Evolutionary conservation across 2,329 filamentous ascomycete species (phyloP), one percentile per base, ranked within the genome.

Genomic region (Madurella mycetomatis): DNA sequence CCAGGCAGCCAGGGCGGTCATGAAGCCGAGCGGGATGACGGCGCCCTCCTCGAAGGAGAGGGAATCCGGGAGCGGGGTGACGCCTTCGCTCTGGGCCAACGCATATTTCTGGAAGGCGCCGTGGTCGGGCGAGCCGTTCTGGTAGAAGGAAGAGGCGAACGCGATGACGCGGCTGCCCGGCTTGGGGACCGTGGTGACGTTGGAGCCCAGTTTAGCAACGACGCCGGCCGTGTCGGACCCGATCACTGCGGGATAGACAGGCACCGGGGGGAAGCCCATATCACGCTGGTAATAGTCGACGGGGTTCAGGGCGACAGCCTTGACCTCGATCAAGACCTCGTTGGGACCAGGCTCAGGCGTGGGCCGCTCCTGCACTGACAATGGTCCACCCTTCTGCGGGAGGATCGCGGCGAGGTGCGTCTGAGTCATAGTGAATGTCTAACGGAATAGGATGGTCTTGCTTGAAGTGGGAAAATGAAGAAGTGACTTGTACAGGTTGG

Each of bases 31-130:
- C 37, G 51, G 51, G 25, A 48, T 25, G 15, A 49, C 34, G 32
- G 49, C 55, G 41, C 50, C 55, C 34, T 57, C 17, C 32, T 49
- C 50, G 34, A 49, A 57, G 7, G 47, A 47, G 44, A 55, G 37
- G 32, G 18, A 2, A n/a, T 58, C 56, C 0, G 52, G 52, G 31
- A 58, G 25, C 32, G 41, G 40, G 12, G 34, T 41, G 16, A 58
- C 56, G 19, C 13, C 30, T 30, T 50, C 49, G n/a, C 8, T 18
- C 31, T 46, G 41, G 34, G 50, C 49, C 9, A 58, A 34, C 18
- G 47, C 47, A n/a, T 42, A 46, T 34, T 58, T 48, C 41, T 58
- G 56, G 41, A 58, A 58, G 25, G 52, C 56, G 41, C 52, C 56
- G 34, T 52, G 45, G 46, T 58, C 56, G 32, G 53, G 42, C 2